Evolutionary conservation across 768 basidiomycete species (phyloP), one percentile per base, ranked within the genome.

Genomic region (Boletus speciosus): DNA sequence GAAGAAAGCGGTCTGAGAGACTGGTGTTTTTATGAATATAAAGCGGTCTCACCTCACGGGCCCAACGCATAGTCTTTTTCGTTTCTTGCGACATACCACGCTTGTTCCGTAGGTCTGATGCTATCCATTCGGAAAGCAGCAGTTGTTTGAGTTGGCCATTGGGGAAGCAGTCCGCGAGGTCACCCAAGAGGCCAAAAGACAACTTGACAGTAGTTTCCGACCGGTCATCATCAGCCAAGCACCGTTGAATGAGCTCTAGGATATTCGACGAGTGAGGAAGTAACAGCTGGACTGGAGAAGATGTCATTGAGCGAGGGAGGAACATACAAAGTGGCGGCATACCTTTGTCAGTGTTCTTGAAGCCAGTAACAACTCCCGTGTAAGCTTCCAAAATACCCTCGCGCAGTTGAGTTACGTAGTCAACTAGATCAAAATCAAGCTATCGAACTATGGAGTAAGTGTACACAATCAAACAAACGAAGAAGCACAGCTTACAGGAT

Each of bases 371-470:
- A 58, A 99, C 87, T 25, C 96, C 95, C 5, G 91, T 96, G 65
- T 97, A 98, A 3, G 97, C 96, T 70, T 99, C 97, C 32, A 98
- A 76, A 60, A 99, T 98, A 42, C 93, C 93, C 64, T 98, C 97
- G 36, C 97, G 84, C 52, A 99, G 79, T 49, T 83, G 83, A 49
- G 83, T 80, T 42, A 96, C 92, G 65, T 98, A 98, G 60, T 99
- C 97, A 52, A 95, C 81, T 52, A 95, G 81, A 57, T 96, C 93
- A 61, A 85, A 90, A 67, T 95, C 91, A 35, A 88, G 82, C 91
- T 83, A 59, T 50, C 42, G 46, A 52, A 50, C 37, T 0, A 61
- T 34, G 15, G 25, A 6, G 43, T 55, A n/a, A 61, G 49, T 40
- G 14, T 44, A 31, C 21, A 43, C 16, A 14, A 15, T 11, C 32